Conservation (phyloP, 768 basidiomycete species). For the Austroboletus eburneus region DNA sequence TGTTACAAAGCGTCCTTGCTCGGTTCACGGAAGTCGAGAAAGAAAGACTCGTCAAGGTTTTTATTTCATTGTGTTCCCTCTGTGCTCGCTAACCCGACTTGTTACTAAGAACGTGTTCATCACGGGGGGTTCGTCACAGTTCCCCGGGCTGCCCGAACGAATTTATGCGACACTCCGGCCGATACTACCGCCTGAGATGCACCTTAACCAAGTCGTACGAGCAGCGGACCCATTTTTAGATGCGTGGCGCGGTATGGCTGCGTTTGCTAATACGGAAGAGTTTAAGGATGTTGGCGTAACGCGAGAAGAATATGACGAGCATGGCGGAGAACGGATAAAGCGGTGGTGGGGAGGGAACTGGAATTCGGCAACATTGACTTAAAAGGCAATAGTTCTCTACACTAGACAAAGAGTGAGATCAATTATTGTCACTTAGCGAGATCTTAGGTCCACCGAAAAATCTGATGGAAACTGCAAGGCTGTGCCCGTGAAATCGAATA, state of each 20-base stretch:
- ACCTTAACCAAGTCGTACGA: slow-evolving; percentile 50
- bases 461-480: too few species aligned
- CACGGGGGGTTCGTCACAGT: slow-evolving; percentile 75
- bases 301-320: slow-evolving; percentile 82
- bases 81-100: not conserved
- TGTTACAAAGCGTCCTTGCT: slow-evolving; percentile 77
- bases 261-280: slow-evolving; percentile 55
- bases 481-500: too few species aligned
- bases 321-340: slow-evolving; percentile 82
- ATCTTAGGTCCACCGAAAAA: too few species aligned
- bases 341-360: slow-evolving; percentile 94
- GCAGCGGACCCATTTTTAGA: slow-evolving; percentile 69
- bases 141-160: slow-evolving; percentile 65
- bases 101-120: slow-evolving; percentile 75
- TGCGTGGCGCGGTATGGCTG: slow-evolving; percentile 93
- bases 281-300: slow-evolving; percentile 60
- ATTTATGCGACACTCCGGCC: slow-evolving; percentile 76
- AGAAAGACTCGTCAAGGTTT: slow-evolving; percentile 69
- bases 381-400: too few species aligned
- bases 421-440: too few species aligned
- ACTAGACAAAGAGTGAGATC: too few species aligned
- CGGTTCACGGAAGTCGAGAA: slow-evolving; percentile 68
- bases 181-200: slow-evolving; percentile 78
- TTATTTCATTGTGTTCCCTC: not conserved
- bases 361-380: slow-evolving; percentile 41